phyloP scores from a whole-genome alignment of 352 stramenopile genomes.

The Phytophthora chlamydospora region DNA sequence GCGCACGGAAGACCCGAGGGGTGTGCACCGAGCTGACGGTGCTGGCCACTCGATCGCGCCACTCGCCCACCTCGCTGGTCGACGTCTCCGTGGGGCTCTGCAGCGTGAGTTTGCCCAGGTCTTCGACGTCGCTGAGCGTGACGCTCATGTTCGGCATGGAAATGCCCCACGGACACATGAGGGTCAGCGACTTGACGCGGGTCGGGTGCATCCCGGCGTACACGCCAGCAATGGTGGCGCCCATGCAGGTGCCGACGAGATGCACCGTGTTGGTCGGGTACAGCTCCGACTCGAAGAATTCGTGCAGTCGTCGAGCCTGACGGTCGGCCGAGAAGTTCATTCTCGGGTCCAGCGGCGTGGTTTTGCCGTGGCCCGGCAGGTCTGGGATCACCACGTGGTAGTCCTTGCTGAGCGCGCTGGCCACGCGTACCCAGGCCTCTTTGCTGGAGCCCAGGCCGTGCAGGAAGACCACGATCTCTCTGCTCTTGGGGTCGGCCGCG shows the following conservation, averaged over 20 bases:
- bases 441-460: constrained; percentile 72
- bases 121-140: constrained; percentile 53
- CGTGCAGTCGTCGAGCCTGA: constrained; percentile 58
- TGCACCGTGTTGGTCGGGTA: constrained; percentile 63
- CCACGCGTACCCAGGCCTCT: constrained; percentile 63
- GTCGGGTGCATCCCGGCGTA: constrained; percentile 70
- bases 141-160: constrained; percentile 65
- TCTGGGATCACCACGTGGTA: constrained; percentile 68
- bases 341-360: constrained; percentile 45
- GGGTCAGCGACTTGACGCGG: constrained; percentile 58
- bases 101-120: constrained; percentile 56
- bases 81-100: constrained; percentile 58
- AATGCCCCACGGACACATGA: constrained; percentile 74
- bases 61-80: constrained; percentile 42
- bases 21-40: constrained; percentile 38
- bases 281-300: constrained; percentile 62
- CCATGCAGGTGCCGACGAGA: constrained; percentile 73
- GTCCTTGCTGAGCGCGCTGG: constrained; percentile 44
- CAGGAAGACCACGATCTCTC: constrained; percentile 66
- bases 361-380: constrained; percentile 64
- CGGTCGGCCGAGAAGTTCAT: constrained; percentile 55
- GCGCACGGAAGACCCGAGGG: constrained; percentile 33
- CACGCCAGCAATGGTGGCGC: constrained; percentile 67
- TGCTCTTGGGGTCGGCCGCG: constrained; percentile 25
- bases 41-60: constrained; percentile 17